These are phyloP conservation scores for Starmera stellimalicola DNA, from an alignment of 1,139 yeast genomes.

Conservation along the genomic window DNA sequence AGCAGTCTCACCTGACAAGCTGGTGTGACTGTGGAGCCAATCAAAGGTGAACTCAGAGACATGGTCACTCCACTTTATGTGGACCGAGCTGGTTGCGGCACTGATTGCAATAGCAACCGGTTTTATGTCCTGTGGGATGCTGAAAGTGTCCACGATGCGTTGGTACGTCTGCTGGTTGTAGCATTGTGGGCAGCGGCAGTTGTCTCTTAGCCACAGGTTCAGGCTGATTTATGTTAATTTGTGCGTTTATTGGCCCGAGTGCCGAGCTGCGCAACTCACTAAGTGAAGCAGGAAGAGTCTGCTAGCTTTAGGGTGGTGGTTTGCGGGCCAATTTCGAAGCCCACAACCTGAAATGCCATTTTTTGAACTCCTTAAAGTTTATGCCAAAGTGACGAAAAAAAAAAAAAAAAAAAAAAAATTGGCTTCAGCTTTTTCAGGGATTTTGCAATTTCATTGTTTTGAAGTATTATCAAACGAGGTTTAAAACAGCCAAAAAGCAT, in stretches of 20 bases:
- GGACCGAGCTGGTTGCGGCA: neutral
- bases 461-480: neutral
- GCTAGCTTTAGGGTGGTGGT: too few species aligned
- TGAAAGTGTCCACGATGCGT: slow-evolving; percentile 50
- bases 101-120: slow-evolving; percentile 24
- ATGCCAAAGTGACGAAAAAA: too few species aligned
- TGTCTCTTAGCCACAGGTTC: slow-evolving; percentile 58
- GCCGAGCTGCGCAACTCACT: neutral
- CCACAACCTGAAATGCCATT: too few species aligned
- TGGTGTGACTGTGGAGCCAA: too few species aligned
- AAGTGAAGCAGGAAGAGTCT: too few species aligned
- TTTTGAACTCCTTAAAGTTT: too few species aligned
- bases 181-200: slow-evolving; percentile 57
- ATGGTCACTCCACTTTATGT: slow-evolving; percentile 45
- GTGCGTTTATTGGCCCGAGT: neutral
- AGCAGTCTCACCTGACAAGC: too few species aligned
- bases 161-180: slow-evolving; percentile 56
- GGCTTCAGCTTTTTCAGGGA: too few species aligned
- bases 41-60: slow-evolving; percentile 33
- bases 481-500: neutral
- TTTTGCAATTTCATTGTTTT: too few species aligned
- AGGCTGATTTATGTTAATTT: slow-evolving; percentile 7
- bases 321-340: too few species aligned
- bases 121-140: slow-evolving; percentile 37
- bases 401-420: too few species aligned